Base-by-base conservation (phyloP, 225 moss, liverwort and hornwort species). In the Antitrichia curtipendula region DNA sequence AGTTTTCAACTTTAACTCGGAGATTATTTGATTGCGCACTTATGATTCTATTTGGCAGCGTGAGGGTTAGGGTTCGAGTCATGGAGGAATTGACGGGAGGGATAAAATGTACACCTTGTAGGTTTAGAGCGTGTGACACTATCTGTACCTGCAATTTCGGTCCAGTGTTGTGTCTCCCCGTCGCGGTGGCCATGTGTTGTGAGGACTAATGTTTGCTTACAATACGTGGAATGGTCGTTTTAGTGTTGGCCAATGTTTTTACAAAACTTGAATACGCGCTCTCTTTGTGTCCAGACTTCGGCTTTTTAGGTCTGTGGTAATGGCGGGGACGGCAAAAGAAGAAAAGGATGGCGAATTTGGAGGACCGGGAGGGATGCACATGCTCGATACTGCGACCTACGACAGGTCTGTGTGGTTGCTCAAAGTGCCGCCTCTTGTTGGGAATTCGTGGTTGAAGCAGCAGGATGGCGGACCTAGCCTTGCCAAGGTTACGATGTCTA, bases 331-430 rank as follows among this genome's bases (percentile, higher is more conserved):
- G 66, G 81, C 81, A 12, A 92, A 92, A 78, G 91, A 83, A 75
- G 90, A 87, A 89, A 92, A 90, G 89, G 97, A 91, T 72, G 95
- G 93, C 23, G 82, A 86, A 69, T 92, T 92, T 84, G 92, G 90
- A 84, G 95, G 90, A 20, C 87, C 90, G 14, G 92, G 90, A 59
- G 87, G 88, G 64, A 88, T 92, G 86, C 90, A 95, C 73, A 86
- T 91, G 53, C 78, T 99, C 45, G 99, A 97, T 23, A 93, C 92
- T 13, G 31, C 87, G 70, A 89, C 83, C 61, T 91, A 94, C 34
- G 99, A 99, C 20, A 91, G 95, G 60, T 89, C 94, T 28, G 95
- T 97, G 74, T 97, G 96, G 97, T 88, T 99, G 92, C 90, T 99
- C 68, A 99, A 99, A 88, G 95, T 97, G 83, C 97, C 99, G 41